phyloP scores from a whole-genome alignment of 805 yeast species.

The Metschnikowia chrysomelidarum region DNA sequence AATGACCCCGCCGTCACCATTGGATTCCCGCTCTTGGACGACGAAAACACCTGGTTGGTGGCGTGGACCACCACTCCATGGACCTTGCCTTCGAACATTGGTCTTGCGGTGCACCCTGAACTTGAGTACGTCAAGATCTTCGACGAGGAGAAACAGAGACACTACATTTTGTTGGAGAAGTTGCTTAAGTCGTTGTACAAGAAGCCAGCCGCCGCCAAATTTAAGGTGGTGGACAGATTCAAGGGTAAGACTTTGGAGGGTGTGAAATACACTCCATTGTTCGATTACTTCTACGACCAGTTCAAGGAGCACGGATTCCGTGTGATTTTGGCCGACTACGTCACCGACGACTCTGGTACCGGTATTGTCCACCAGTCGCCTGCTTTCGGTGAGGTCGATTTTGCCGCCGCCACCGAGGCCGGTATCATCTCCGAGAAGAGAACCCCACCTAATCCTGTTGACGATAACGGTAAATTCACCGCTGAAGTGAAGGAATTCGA shows the following conservation, averaged over 20 bases:
- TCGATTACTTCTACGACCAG: constrained; percentile 72
- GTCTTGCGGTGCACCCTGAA: constrained; percentile 86
- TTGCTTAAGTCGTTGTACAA: constrained; percentile 84
- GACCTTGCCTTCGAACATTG: constrained; percentile 95
- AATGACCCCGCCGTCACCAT: constrained; percentile 94
- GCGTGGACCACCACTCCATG: constrained; percentile 99
- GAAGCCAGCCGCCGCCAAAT: constrained; percentile 90
- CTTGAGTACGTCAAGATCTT: constrained; percentile 89
- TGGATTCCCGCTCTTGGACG: constrained; percentile 78
- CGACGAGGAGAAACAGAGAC: constrained; percentile 80
- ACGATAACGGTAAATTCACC: constrained; percentile 87
- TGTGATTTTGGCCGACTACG: constrained; percentile 81
- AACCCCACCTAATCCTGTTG: constrained; percentile 90
- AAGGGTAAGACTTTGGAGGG: constrained; percentile 82
- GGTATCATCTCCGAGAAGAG: constrained; percentile 72
- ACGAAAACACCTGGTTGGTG: constrained; percentile 78
- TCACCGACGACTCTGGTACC: constrained; percentile 93
- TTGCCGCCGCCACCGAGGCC: constrained; percentile 67
- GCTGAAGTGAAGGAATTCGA: constrained; percentile 67
- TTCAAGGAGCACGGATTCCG: constrained; percentile 78
- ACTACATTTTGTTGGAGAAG: constrained; percentile 82
- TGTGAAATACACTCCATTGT: constrained; percentile 76
- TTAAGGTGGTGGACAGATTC: constrained; percentile 74
- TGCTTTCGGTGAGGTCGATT: constrained; percentile 99
- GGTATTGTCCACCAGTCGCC: constrained; percentile 99